These are phyloP conservation scores for Knufia fluminis DNA, from an alignment of 2,329 filamentous ascomycete genomes.

Conservation along the genomic window DNA sequence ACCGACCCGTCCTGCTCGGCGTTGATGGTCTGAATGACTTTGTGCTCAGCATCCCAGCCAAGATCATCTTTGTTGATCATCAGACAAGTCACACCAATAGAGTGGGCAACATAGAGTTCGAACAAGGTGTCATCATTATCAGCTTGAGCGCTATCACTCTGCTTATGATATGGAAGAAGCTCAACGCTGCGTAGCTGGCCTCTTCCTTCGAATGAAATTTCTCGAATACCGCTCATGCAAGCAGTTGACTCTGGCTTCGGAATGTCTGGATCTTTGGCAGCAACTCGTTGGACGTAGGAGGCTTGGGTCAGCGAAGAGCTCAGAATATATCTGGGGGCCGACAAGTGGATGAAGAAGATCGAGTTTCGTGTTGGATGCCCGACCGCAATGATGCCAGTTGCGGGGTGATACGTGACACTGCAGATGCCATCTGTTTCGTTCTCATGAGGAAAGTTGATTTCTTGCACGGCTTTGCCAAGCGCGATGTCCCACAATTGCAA, in stretches of 20 bases:
- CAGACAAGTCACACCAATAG: slow-evolving; percentile 86
- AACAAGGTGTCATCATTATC: slow-evolving; percentile 68
- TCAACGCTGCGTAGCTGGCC: slow-evolving; percentile 83
- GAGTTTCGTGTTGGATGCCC: slow-evolving; percentile 96
- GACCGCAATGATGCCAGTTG: slow-evolving; percentile 85
- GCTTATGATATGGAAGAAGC: slow-evolving; percentile 61
- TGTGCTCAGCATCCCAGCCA: slow-evolving; percentile 85
- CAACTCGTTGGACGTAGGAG: slow-evolving; percentile 71
- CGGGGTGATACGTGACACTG: slow-evolving; percentile 88
- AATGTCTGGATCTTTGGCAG: slow-evolving; percentile 60
- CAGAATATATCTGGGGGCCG: slow-evolving; percentile 84
- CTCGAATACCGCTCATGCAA: slow-evolving; percentile 91
- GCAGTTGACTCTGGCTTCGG: slow-evolving; percentile 88
- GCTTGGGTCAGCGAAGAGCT: slow-evolving; percentile 67
- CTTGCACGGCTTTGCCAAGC: slow-evolving; percentile 88
- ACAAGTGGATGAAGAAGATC: slow-evolving; percentile 92
- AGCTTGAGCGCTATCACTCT: slow-evolving; percentile 39
- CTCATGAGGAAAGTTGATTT: slow-evolving; percentile 90
- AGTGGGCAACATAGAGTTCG: slow-evolving; percentile 95
- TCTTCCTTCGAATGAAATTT: slow-evolving; percentile 83
- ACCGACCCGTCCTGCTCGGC: slow-evolving; percentile 66
- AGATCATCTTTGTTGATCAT: slow-evolving; percentile 80
- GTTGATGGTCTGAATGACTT: slow-evolving; percentile 67
- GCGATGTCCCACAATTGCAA: slow-evolving; percentile 97
- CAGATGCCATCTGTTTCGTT: slow-evolving; percentile 97